Conservation (phyloP, 306 rosid species). For the Delonix regia region DNA sequence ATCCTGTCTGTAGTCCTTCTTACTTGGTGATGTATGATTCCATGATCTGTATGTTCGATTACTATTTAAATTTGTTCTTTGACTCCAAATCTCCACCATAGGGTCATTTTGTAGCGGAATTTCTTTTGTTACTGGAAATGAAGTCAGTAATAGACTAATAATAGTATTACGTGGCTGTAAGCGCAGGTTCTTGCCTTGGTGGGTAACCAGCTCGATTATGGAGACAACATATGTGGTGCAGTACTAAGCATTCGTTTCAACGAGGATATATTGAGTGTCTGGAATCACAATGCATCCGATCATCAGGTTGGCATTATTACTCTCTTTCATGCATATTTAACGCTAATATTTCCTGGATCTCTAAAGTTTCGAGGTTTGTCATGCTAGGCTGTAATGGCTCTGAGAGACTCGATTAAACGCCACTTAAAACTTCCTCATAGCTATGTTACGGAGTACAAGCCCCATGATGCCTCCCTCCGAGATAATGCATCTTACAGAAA, state of each 20-base stretch:
- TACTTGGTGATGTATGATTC: constrained; percentile 12
- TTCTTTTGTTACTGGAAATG: not conserved
- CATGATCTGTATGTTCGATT: not conserved
- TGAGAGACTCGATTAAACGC: constrained; percentile 86
- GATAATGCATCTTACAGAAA: constrained; percentile 95
- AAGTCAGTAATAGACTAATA: constrained; percentile 3
- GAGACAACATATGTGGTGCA: constrained; percentile 88
- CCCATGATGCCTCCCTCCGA: constrained; percentile 86
- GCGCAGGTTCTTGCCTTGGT: constrained; percentile 86
- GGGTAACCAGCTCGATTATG: constrained; percentile 89
- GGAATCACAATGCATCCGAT: constrained; percentile 94
- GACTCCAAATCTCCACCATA: not conserved
- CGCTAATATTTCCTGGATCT: not conserved
- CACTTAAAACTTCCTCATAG: constrained; percentile 91
- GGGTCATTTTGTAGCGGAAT: not conserved
- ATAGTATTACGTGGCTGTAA: constrained; percentile 25
- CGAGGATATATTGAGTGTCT: constrained; percentile 88
- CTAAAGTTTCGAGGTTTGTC: constrained; percentile 9
- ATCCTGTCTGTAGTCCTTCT: constrained; percentile 18
- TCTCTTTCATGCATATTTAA: not conserved
- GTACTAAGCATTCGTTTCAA: constrained; percentile 94
- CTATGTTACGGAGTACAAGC: constrained; percentile 95
- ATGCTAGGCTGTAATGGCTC: constrained; percentile 83
- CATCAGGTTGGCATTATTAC: constrained; percentile 62
- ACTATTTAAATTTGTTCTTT: not conserved